Conservation (phyloP, 202 grass and related monocot species). For the Panicum hallii region DNA sequence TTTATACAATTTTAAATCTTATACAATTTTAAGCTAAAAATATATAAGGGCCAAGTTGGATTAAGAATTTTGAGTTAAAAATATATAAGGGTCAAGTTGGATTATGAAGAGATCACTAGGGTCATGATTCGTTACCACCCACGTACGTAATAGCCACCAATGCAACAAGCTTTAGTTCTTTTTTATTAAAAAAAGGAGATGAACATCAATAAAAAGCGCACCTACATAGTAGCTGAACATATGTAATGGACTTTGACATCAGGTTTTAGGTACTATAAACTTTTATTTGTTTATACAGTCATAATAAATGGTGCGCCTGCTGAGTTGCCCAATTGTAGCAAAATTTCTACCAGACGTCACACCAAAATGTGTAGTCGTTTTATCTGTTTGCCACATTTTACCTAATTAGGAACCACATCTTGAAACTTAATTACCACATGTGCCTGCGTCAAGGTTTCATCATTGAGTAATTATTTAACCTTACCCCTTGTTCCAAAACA, state of each 20-base stretch:
- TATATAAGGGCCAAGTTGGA: too few relatives aligned
- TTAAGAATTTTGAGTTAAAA: too few relatives aligned
- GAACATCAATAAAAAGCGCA: conserved; percentile 19
- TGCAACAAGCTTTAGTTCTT: not conserved
- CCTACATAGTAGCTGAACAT: not conserved
- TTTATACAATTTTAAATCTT: too few relatives aligned
- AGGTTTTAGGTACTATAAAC: conserved; percentile 10
- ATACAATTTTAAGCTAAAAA: too few relatives aligned
- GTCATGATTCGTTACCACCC: too few relatives aligned
- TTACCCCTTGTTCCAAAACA: not conserved
- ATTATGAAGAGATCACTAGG: too few relatives aligned
- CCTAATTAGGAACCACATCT: not conserved
- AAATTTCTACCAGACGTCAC: not conserved
- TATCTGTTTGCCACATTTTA: not conserved
- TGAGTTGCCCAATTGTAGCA: conserved; percentile 25
- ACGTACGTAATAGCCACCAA: not conserved
- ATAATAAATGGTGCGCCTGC: not conserved
- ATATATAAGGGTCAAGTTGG: too few relatives aligned
- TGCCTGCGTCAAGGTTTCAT: conserved; percentile 20
- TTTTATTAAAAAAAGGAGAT: not conserved
- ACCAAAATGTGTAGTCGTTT: not conserved
- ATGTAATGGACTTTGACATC: conserved; percentile 17
- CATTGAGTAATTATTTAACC: conserved; percentile 4
- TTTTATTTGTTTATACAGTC: conserved; percentile 27
- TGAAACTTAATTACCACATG: not conserved